Base-by-base conservation (phyloP, 805 yeast species). In the Zygoascus flipseniorum region DNA sequence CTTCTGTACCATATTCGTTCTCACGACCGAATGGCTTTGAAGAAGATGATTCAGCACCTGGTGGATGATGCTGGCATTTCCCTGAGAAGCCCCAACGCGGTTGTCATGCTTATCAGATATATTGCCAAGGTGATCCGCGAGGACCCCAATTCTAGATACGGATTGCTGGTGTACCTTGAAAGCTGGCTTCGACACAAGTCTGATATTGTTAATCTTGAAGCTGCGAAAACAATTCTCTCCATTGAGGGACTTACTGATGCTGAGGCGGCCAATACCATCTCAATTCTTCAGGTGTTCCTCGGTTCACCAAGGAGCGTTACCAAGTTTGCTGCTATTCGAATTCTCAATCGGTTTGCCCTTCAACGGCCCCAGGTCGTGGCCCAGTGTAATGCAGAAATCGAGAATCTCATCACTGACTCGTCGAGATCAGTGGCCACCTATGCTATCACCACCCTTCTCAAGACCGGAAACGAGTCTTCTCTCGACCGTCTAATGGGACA, bases 361-460 rank as follows among this genome's bases (percentile, higher is more conserved):
- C 79, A 77, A 59, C 81, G 82, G 57, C 96, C 98, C 8, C 84
- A 81, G 63, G 79, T 85, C 50, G 81, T 86, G 58, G 65, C 66
- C 42, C 79, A 80, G 46, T 89, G 95, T 69, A 93, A 89, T 66
- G 73, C 78, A 50, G 97, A 90, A 68, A 78, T 93, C 65, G 98
- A 93, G 72, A 73, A 81, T 32, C 77, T 93, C 67, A 87, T 93
- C 63, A 84, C 85, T 66, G 98, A 92, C 69, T 68, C 90, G 26
- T 89, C 88, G 72, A 82, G 96, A 72, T 84, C 96, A 35, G 82
- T 93, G 59, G 92, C 98, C 13, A 93, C 99, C 14, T 92, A 89
- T 70, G 97, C 99, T 28, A 93, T 93, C 67, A 93, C 98, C 35
- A 92, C 98, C 1, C 76, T 93, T 65, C 80, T 93, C 69, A 93